Base-by-base conservation (phyloP, 257 asterid species). In the Nicotiana sylvestris region DNA sequence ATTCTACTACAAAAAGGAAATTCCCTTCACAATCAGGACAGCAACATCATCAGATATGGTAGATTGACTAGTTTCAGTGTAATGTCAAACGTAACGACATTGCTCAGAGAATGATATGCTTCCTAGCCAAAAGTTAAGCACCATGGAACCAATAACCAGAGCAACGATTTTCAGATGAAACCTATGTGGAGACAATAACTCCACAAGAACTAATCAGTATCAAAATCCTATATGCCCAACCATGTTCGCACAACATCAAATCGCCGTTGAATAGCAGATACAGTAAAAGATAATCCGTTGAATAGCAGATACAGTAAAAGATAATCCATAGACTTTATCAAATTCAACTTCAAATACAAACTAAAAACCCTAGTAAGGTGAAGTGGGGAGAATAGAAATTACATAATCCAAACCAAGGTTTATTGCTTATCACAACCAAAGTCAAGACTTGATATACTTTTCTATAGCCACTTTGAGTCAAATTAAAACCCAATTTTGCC, bases 1-100 rank as follows among this genome's bases (percentile, higher is more conserved):
- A 53, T 56, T 78, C 70, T 18, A 57, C 55, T 33, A 57, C 69
- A 29, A 57, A 8, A 21, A 5, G 13, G 13, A 43, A 39, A 70
- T 43, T 69, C 78, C 58, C 6, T n/a, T 70, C 78, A 70, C 57
- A 69, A 69, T 70, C 58, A 70, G 58, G 58, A n/a, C 30, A 37
- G 35, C 77, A 70, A 70, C 17, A 70, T 9, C 77, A 69, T 10
- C 30, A 69, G 55, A 70, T 21, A 39, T 10, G 10, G 5, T 39
- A 69, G 77, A 29, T 39, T 70, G 12, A 70, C 21, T 39, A 39
- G n/a, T 70, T 21, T 70, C 21, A 70, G 17, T 0, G 1, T 69
- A 37, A 37, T 18, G 32, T n/a, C 57, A 39, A 39, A 69, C 4
- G 15, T 68, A 70, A 39, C 12, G 78, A 21, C 58, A 43, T 37